Conservation (phyloP, 345 rosid genomes). For the Hypericum androsaemum region DNA sequence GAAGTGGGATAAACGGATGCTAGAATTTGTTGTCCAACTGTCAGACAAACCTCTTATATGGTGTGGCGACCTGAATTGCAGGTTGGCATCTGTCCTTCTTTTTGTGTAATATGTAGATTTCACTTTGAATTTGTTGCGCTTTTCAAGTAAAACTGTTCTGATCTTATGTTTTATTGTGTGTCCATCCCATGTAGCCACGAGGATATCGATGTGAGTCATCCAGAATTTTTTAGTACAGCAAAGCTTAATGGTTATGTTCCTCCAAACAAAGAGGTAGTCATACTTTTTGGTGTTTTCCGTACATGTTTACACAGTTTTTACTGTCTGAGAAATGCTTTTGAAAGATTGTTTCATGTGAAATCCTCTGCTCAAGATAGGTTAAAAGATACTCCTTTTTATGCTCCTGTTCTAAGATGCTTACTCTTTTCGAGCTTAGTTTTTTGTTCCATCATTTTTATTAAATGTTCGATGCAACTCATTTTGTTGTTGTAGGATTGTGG, state of each 20-base stretch:
- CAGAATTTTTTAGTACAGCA: conserved; percentile 81
- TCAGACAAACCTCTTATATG: conserved; percentile 88
- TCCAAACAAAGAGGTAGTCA: conserved; percentile 69
- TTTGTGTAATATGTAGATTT: not conserved
- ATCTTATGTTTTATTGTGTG: conserved; percentile 1
- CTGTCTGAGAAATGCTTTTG: no score
- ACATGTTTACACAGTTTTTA: not conserved
- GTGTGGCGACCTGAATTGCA: conserved; percentile 97
- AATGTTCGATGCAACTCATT: not conserved
- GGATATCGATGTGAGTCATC: conserved; percentile 89
- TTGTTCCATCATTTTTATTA: no score
- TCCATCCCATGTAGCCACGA: conserved; percentile 59
- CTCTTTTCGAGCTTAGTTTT: no score
- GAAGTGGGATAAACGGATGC: conserved; percentile 87
- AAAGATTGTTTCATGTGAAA: no score
- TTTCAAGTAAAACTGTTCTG: conserved; percentile 1
- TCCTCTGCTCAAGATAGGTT: no score
- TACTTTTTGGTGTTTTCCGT: not conserved
- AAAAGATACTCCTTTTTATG: no score
- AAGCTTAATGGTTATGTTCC: conserved; percentile 87
- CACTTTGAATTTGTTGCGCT: not conserved
- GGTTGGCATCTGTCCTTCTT: conserved; percentile 27
- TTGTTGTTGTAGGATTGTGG: conserved; percentile 61
- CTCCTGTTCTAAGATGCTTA: no score
- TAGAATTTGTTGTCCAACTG: conserved; percentile 50